Conservation (phyloP, 1,284 basidiomycete species). For the Farysia itapuensis region DNA sequence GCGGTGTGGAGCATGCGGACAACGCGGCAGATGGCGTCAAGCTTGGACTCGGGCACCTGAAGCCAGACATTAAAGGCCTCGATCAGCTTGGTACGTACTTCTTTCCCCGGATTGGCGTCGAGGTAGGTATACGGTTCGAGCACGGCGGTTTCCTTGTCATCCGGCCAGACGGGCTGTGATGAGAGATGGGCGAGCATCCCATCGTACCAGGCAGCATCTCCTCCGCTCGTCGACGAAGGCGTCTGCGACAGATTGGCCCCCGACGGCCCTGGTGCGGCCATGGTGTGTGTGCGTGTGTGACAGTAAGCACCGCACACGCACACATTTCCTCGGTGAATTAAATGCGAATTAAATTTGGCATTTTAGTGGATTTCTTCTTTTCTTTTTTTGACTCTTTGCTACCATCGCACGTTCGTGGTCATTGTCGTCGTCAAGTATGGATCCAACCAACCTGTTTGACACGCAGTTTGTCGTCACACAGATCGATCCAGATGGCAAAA, state of each 20-base stretch:
- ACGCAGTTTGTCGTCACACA: slow-evolving; percentile 55
- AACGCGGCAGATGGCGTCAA: slow-evolving; percentile 74
- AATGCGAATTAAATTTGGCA: too few species aligned
- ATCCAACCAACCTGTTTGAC: slow-evolving; percentile 57
- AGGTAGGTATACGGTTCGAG: slow-evolving; percentile 89
- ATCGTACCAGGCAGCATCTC: slow-evolving; percentile 51
- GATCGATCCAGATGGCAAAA: slow-evolving; percentile 73
- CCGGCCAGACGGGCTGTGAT: slow-evolving; percentile 58
- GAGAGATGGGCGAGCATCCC: slow-evolving; percentile 50
- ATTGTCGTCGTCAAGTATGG: too few species aligned
- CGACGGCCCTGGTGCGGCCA: slow-evolving; percentile 14
- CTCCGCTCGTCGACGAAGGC: slow-evolving; percentile 15
- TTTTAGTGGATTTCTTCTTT: too few species aligned
- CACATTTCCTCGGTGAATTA: too few species aligned
- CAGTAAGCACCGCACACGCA: too few species aligned
- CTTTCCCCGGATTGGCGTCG: slow-evolving; percentile 84
- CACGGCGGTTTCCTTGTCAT: slow-evolving; percentile 57
- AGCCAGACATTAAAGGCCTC: slow-evolving; percentile 95
- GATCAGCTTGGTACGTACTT: slow-evolving; percentile 84
- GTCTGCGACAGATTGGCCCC: slow-evolving; percentile 35
- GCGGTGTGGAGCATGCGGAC: slow-evolving; percentile 94
- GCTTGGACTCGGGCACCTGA: slow-evolving; percentile 72
- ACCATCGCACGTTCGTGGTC: too few species aligned
- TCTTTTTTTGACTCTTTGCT: too few species aligned
- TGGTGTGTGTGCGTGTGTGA: too few species aligned